phyloP scores from a whole-genome alignment of 2,329 filamentous ascomycete genomes.

The Pseudofabraea citricarpa region DNA sequence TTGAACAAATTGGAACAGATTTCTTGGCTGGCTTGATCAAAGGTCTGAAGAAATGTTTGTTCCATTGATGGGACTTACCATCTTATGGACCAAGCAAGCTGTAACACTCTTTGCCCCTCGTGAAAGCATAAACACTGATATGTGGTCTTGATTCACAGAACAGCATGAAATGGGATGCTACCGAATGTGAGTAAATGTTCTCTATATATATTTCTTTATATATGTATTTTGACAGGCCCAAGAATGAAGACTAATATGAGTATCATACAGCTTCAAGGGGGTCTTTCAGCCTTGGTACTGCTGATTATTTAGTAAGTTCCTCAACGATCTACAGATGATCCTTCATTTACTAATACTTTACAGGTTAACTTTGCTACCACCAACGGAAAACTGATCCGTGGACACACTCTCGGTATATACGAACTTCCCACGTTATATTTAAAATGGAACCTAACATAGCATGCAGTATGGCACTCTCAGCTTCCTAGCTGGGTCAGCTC shows the following conservation, averaged over 20 bases:
- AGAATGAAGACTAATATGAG: conserved; percentile 1
- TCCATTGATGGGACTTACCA: too few relatives aligned
- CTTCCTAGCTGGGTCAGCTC: conserved; percentile 54
- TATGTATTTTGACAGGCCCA: neutral
- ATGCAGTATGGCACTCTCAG: conserved; percentile 58
- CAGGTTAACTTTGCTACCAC: conserved; percentile 52
- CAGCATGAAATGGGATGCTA: conserved; percentile 65
- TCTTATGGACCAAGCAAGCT: too few relatives aligned
- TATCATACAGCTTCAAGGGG: conserved; percentile 29
- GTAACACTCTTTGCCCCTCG: too few relatives aligned
- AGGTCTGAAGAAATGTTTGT: too few relatives aligned
- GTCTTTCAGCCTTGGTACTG: conserved; percentile 49
- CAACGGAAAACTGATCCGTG: conserved; percentile 56
- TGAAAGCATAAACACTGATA: too few relatives aligned
- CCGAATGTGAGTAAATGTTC: conserved; percentile 31
- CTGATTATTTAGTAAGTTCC: conserved; percentile 51
- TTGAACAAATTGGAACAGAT: too few relatives aligned
- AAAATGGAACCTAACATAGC: conserved; percentile 63
- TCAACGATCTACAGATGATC: too few relatives aligned
- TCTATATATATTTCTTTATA: neutral
- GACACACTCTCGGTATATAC: conserved; percentile 65
- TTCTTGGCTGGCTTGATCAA: too few relatives aligned
- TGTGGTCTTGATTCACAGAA: too few relatives aligned
- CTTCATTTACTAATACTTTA: too few relatives aligned
- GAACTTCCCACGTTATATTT: conserved; percentile 40